phyloP scores from a whole-genome alignment of 176 grass and related monocot species.

The Carex littledalei region DNA sequence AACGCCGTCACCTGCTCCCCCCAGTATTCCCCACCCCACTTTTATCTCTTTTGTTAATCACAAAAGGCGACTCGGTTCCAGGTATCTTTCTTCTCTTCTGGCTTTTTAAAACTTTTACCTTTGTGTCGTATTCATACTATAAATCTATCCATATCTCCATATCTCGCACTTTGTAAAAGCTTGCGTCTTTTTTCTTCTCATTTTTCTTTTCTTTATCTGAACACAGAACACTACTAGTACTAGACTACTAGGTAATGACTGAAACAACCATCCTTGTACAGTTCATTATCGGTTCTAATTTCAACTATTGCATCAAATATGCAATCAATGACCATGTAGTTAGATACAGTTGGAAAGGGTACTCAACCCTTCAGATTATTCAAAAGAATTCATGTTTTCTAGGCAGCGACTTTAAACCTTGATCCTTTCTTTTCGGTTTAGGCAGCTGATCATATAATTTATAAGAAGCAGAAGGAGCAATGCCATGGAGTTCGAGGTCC shows the following conservation, averaged over 20 bases:
- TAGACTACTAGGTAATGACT: background rate
- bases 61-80: background rate
- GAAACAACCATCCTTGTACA: background rate
- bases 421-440: background rate
- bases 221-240: no score
- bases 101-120: background rate
- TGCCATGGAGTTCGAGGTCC: slow-evolving; percentile 13
- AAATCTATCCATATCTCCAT: background rate
- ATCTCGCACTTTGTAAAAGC: slow-evolving; percentile 8
- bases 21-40: background rate
- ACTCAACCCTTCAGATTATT: background rate
- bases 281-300: background rate
- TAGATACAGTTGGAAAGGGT: background rate
- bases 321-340: background rate
- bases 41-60: slow-evolving; percentile 17
- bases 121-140: background rate
- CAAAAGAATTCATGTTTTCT: background rate
- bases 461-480: slow-evolving; percentile 9
- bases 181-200: background rate
- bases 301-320: background rate
- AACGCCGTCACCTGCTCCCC: background rate
- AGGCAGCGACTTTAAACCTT: background rate
- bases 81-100: slow-evolving; percentile 21
- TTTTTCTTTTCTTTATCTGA: background rate
- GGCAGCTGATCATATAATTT: slow-evolving; percentile 2